Base-by-base conservation (phyloP, 352 stramenopile genomes). In the Globisporangium nunn region DNA sequence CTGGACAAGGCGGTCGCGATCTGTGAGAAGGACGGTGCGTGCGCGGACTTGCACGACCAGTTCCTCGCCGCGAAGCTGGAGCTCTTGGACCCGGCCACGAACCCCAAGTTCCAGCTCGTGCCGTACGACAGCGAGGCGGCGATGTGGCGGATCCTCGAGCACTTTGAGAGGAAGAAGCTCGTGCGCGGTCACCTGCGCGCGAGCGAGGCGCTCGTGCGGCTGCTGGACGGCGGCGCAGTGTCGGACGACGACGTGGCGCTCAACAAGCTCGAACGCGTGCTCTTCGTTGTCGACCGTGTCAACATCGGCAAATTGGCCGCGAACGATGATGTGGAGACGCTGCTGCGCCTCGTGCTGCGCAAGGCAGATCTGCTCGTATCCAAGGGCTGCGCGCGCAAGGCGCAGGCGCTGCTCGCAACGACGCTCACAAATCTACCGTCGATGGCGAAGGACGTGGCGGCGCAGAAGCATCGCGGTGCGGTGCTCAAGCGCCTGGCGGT, bases 11-110 rank as follows among this genome's bases (percentile, higher is more conserved):
- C 55, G 12, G 17, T 67, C 12, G 29, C 33, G 30, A 29, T 63
- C 18, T 59, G 61, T 1, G 65, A 78, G 18, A 59, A 69, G 37
- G 55, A 73, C 41, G 28, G 48, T 14, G 44, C 47, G n/a, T 72
- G 72, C 31, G 51, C 61, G 3, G 74, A 83, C 6, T 53, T 83
- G 52, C 50, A 74, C 28, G 69, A 67, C 8, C 69, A 85, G 48
- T 66, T 87, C 15, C 57, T 81, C 30, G n/a, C 85, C 23, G 67
- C 71, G 43, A 74, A 76, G 33, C 43, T 87, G 17, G 66, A 79
- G 0, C 54, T 79, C 23, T 39, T 89, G 12, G 69, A 87, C 29
- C 67, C 67, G 23, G 63, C 56, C 23, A 47, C 41, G 28, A 63
- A 63, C 37, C 33, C 58, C 4, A 63, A 48, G 41, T 63, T 67